Evolutionary conservation across 371 early-diverging fungal species (phyloP).

Genomic region (Circinella minor): DNA sequence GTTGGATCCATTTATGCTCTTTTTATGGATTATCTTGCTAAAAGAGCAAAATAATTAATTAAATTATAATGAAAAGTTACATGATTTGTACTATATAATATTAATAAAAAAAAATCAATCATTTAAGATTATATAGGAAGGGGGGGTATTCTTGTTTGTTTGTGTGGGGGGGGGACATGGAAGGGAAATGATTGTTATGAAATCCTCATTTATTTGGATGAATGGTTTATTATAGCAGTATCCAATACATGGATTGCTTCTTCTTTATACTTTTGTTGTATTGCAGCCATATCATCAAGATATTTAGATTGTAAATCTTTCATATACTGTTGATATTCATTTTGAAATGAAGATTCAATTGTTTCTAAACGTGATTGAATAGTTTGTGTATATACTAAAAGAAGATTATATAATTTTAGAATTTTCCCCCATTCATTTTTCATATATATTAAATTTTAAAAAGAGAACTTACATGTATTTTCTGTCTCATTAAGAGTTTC

Average conservation of each 20-base stretch:
- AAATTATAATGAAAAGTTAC: too few relatives aligned
- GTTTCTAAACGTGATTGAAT: background rate
- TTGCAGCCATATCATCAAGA: background rate
- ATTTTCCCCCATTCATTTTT: too few relatives aligned
- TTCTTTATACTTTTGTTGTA: background rate
- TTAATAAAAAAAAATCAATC: background rate
- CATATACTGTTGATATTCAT: background rate
- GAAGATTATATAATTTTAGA: too few relatives aligned
- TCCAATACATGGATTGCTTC: background rate
- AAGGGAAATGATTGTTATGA: too few relatives aligned
- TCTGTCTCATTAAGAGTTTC: background rate
- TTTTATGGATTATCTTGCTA: conserved; percentile 51
- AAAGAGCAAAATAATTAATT: conserved; percentile 1
- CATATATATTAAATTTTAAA: background rate
- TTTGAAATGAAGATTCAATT: background rate
- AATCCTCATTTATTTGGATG: background rate
- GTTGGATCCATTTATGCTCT: conserved; percentile 48
- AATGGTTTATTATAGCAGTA: background rate
- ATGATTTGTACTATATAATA: background rate
- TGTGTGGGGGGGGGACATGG: too few relatives aligned
- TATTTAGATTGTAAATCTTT: background rate
- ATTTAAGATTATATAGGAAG: too few relatives aligned
- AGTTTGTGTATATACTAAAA: too few relatives aligned
- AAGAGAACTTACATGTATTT: background rate
- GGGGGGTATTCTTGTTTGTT: too few relatives aligned